phyloP scores from a whole-genome alignment of 140 eudicot genomes.

The Stevia rebaudiana region DNA sequence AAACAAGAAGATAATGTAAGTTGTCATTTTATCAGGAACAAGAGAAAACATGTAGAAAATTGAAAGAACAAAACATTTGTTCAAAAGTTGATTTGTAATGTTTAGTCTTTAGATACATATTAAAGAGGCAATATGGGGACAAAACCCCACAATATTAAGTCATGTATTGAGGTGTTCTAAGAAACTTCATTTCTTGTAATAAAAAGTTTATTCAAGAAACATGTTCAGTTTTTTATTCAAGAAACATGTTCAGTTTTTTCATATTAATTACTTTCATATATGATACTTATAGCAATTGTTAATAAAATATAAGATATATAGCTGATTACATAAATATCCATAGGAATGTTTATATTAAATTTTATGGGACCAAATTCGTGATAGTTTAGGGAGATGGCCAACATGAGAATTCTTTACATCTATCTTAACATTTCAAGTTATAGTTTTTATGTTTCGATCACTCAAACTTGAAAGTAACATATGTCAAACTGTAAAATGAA shows the following conservation, averaged over 20 bases:
- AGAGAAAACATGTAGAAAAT: not conserved
- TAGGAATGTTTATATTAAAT: too few species aligned
- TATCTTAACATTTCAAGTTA: too few species aligned
- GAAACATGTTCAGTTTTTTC: not conserved
- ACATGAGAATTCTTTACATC: too few species aligned
- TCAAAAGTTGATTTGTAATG: conserved; percentile 3
- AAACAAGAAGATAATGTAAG: conserved; percentile 16
- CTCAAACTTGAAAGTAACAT: too few species aligned
- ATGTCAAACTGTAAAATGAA: too few species aligned
- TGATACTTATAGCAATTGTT: too few species aligned
- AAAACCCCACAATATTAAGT: conserved; percentile 15
- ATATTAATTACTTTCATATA: not conserved
- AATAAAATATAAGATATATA: too few species aligned
- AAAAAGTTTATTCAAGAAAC: not conserved
- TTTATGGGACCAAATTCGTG: too few species aligned
- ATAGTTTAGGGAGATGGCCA: too few species aligned
- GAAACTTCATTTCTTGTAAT: not conserved
- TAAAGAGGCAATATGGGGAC: conserved; percentile 25
- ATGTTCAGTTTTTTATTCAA: too few species aligned
- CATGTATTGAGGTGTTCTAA: conserved; percentile 3
- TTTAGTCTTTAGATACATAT: conserved; percentile 12
- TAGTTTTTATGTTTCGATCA: too few species aligned
- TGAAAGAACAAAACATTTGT: not conserved
- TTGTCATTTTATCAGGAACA: not conserved
- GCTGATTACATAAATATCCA: too few species aligned